A percentile compares a stretch with the other conserved stretches of the same genome.
Evolutionary conservation across 257 asterid genomes (phyloP).

Genomic region (Solanum commersonii): DNA sequence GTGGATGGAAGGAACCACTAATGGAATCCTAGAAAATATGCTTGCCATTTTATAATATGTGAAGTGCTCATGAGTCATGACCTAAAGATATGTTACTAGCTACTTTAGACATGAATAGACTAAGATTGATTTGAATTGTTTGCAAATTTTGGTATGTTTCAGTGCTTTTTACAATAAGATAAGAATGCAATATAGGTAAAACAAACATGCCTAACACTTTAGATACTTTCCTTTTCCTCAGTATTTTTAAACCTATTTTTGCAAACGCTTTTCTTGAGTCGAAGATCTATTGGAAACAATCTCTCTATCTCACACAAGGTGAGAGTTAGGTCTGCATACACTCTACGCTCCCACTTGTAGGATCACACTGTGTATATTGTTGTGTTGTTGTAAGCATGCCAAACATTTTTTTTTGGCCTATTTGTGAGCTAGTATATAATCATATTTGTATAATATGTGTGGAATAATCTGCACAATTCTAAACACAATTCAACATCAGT

Average conservation of each 20-base stretch:
- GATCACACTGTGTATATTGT: neutral
- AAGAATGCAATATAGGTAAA: neutral
- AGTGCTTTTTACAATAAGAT: neutral
- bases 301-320: neutral
- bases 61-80: neutral
- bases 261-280: neutral
- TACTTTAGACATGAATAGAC: neutral
- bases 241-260: neutral
- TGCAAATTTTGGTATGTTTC: neutral
- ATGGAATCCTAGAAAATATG: slow-evolving; percentile 19
- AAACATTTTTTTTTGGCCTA: neutral
- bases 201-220: neutral
- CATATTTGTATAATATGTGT: neutral
- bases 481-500: neutral
- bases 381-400: neutral
- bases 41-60: neutral
- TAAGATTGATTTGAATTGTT: neutral
- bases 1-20: slow-evolving; percentile 15
- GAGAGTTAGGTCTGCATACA: neutral
- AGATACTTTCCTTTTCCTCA: neutral
- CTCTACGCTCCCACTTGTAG: neutral
- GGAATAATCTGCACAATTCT: neutral
- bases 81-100: neutral
- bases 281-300: neutral
- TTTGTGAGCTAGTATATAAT: neutral